Percentiles rank a stretch among this genome's conserved stretches.
These are phyloP conservation scores for Lentinula novae-zelandiae DNA, from an alignment of 1,284 basidiomycete species.

Conservation along the genomic window DNA sequence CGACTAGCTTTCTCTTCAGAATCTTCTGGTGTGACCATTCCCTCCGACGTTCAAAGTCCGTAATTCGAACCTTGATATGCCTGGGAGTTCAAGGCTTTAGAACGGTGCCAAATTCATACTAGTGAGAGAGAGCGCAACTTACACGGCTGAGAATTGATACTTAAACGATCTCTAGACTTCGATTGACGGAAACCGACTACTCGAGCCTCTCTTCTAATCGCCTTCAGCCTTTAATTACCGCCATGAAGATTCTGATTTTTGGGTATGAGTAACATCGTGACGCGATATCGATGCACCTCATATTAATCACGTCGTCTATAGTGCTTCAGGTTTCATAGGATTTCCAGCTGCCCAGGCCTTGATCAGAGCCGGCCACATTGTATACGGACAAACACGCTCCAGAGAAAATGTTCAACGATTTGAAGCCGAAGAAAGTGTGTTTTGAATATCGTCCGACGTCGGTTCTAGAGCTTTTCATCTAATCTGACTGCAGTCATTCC, in stretches of 20 bases:
- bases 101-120: background rate
- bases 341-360: constrained; percentile 44
- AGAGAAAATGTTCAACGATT: constrained; percentile 35
- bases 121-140: background rate
- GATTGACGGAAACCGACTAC: background rate
- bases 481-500: constrained; percentile 37
- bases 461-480: too few species aligned
- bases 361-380: constrained; percentile 47
- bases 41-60: background rate
- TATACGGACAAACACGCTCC: constrained; percentile 47
- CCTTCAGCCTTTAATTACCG: background rate
- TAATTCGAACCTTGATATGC: background rate
- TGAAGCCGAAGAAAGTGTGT: constrained; percentile 42
- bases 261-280: constrained; percentile 10
- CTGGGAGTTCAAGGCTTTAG: background rate
- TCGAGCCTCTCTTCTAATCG: too few species aligned
- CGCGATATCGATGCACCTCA: background rate
- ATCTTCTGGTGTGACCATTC: too few species aligned
- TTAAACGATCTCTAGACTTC: background rate
- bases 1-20: background rate
- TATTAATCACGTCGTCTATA: constrained; percentile 11
- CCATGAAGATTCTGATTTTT: constrained; percentile 14
- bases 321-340: constrained; percentile 47
- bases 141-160: background rate
- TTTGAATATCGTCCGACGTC: background rate